These are phyloP conservation scores for Globisporangium camurandrum DNA, from an alignment of 352 stramenopile genomes.

Conservation along the genomic window DNA sequence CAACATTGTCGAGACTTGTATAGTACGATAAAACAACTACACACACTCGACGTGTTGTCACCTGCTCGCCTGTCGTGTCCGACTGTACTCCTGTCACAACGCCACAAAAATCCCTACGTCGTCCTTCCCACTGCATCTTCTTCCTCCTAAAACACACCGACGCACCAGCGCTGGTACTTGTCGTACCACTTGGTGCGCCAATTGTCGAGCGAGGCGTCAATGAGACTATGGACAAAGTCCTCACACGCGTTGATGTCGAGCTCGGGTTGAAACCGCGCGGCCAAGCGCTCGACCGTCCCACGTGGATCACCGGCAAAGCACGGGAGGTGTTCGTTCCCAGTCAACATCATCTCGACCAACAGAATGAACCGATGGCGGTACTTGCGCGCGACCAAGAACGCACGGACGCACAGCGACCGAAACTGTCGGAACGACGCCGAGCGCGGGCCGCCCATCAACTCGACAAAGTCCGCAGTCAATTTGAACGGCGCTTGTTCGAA, in stretches of 20 bases:
- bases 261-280: slow-evolving; percentile 91
- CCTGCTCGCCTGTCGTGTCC: no score
- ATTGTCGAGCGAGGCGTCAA: slow-evolving; percentile 95
- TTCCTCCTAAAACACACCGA: slow-evolving; percentile 78
- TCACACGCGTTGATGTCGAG: slow-evolving; percentile 91
- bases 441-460: slow-evolving; percentile 91
- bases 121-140: no score
- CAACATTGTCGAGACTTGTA: no score
- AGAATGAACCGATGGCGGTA: slow-evolving; percentile 94
- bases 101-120: no score
- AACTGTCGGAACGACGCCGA: slow-evolving; percentile 92
- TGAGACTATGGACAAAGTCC: slow-evolving; percentile 94
- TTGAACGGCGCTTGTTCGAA: slow-evolving; percentile 98
- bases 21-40: no score
- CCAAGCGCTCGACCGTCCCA: slow-evolving; percentile 85
- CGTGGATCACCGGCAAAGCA: slow-evolving; percentile 93
- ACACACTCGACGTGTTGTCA: no score
- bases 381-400: slow-evolving; percentile 93
- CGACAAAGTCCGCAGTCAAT: slow-evolving; percentile 95
- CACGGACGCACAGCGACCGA: slow-evolving; percentile 92
- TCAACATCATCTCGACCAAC: slow-evolving; percentile 95
- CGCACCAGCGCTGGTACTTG: slow-evolving; percentile 91
- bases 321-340: slow-evolving; percentile 93
- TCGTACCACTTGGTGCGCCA: slow-evolving; percentile 97
- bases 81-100: no score